Conservation (phyloP, 2,329 filamentous ascomycete species). For the Colletotrichum musae region DNA sequence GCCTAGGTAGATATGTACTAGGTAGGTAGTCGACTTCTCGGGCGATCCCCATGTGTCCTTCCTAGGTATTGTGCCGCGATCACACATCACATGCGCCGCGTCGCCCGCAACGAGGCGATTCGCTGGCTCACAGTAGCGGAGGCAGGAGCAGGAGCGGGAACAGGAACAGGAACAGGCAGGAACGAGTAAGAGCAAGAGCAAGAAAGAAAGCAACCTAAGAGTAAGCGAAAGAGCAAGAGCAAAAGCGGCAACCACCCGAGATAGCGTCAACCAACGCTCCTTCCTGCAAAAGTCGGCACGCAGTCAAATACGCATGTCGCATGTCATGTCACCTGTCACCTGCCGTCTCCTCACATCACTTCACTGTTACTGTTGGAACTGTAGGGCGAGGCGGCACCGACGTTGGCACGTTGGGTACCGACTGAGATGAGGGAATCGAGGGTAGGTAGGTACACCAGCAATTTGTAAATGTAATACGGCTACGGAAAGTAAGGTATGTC, state of each 20-base stretch:
- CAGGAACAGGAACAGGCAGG: constrained; percentile 1
- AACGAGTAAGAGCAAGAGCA: not conserved
- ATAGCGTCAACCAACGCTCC: constrained; percentile 7
- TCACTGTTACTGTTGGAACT: too few species aligned
- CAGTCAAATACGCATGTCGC: not conserved
- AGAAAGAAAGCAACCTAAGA: not conserved
- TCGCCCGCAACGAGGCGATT: constrained; percentile 13
- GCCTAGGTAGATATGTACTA: too few species aligned
- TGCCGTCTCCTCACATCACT: constrained; percentile 3
- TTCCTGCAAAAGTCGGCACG: constrained; percentile 6
- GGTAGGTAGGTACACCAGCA: not conserved
- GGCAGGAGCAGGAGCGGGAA: not conserved
- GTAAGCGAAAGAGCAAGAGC: not conserved
- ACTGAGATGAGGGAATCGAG: not conserved
- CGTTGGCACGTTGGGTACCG: not conserved
- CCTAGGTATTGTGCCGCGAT: constrained; percentile 24
- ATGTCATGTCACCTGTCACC: constrained; percentile 23
- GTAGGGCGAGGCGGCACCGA: too few species aligned
- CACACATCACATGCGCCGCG: constrained; percentile 1
- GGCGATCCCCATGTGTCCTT: constrained; percentile 32
- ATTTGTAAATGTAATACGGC: too few species aligned
- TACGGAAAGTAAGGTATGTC: too few species aligned
- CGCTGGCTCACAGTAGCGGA: constrained; percentile 2
- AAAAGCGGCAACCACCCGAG: not conserved
- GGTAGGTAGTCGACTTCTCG: not conserved